Evolutionary conservation across 2,329 filamentous ascomycete species (phyloP).

Genomic region (Ceratocystis cacaofunesta): DNA sequence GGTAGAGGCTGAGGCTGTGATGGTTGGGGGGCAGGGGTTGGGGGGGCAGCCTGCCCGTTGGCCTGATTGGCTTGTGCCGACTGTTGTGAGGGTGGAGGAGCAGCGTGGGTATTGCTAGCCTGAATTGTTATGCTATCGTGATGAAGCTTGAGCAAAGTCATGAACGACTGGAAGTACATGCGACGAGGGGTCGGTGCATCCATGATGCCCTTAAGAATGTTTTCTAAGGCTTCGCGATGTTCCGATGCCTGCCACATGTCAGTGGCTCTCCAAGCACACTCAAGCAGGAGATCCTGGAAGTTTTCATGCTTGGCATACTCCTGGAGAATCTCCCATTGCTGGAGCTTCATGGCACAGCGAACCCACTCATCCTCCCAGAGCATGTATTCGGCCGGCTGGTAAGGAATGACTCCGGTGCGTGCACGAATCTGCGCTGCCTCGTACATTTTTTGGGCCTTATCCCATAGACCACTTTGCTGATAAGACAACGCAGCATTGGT

Average conservation of each 20-base stretch:
- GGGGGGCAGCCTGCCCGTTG: conserved; percentile 6
- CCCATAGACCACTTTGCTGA: conserved; percentile 98
- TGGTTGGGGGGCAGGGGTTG: background rate
- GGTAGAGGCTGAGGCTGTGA: conserved; percentile 9
- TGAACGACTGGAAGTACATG: conserved; percentile 97
- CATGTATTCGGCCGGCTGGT: conserved; percentile 94
- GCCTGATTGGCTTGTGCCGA: conserved; percentile 2
- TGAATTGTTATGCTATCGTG: conserved; percentile 14
- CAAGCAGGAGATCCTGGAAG: conserved; percentile 85
- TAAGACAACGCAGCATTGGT: conserved; percentile 95
- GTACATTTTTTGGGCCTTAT: conserved; percentile 94
- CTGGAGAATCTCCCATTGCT: conserved; percentile 95
- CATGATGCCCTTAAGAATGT: conserved; percentile 90
- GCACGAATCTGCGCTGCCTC: conserved; percentile 96
- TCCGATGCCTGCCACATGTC: conserved; percentile 86
- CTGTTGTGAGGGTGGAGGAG: conserved; percentile 19
- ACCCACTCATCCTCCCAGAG: conserved; percentile 99
- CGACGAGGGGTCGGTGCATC: conserved; percentile 89
- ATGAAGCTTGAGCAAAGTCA: conserved; percentile 87
- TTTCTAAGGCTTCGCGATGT: conserved; percentile 78
- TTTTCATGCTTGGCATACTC: conserved; percentile 99
- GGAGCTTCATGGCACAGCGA: conserved; percentile 89
- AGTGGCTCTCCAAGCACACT: conserved; percentile 88
- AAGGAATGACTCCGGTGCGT: conserved; percentile 85
- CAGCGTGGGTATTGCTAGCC: conserved; percentile 56